phyloP scores from a whole-genome alignment of 139 green algal species.

The Tetraselmis striata region DNA sequence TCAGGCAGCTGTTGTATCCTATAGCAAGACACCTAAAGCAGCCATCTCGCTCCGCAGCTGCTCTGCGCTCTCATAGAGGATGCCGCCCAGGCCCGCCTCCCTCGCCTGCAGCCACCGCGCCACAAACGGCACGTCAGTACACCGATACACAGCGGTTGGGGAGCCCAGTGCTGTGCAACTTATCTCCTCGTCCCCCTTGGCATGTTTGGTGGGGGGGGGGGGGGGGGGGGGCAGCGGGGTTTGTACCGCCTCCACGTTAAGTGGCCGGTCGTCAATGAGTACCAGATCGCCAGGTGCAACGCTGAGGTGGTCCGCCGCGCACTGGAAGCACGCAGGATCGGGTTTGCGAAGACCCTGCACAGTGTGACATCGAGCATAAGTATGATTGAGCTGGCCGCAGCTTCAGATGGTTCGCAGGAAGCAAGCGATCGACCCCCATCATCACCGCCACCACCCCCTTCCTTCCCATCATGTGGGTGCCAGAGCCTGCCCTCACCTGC shows the following conservation, averaged over 20 bases:
- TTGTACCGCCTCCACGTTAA: slow-evolving; percentile 28
- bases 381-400: neutral
- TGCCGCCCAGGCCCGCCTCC: slow-evolving; percentile 28
- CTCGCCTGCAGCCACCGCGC: neutral
- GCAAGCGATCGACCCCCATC: neutral
- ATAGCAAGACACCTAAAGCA: slow-evolving; percentile 15
- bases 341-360: slow-evolving; percentile 65
- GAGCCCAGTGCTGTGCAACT: no score
- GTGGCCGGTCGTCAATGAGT: slow-evolving; percentile 63
- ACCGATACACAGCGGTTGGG: no score
- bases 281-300: slow-evolving; percentile 30
- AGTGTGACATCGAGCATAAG: neutral
- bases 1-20: no score
- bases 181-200: no score
- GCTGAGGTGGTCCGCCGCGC: slow-evolving; percentile 27
- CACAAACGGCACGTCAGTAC: neutral
- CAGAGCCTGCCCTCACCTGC: slow-evolving; percentile 28
- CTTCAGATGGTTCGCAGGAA: neutral
- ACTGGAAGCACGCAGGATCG: slow-evolving; percentile 34
- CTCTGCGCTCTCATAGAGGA: slow-evolving; percentile 35
- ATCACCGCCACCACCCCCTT: no score
- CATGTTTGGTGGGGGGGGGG: neutral
- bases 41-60: slow-evolving; percentile 33
- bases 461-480: no score
- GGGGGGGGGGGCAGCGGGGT: neutral